These are phyloP conservation scores for Salix caprea DNA, from an alignment of 345 rosid species.

Conservation along the genomic window DNA sequence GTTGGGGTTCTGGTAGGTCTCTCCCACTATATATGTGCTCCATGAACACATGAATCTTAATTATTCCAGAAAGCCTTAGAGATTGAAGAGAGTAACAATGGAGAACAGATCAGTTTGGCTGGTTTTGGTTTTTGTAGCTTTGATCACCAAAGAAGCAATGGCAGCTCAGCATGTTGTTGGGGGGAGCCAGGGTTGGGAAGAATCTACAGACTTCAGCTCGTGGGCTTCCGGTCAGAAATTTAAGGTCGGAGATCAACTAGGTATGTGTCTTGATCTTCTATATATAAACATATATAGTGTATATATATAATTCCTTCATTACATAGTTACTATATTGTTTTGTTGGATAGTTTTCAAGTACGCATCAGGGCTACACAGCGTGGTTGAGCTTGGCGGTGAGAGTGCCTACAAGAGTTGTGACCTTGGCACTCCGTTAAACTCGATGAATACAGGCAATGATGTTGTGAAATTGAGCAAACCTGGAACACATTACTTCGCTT, in stretches of 20 bases:
- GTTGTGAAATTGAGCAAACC: constrained; percentile 61
- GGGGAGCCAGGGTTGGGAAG: constrained; percentile 90
- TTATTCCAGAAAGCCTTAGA: background rate
- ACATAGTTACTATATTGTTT: background rate
- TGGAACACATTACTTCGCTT: constrained; percentile 74
- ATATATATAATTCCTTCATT: background rate
- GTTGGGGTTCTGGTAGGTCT: background rate
- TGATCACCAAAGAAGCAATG: constrained; percentile 26
- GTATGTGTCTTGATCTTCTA: constrained; percentile 27
- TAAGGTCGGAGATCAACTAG: constrained; percentile 78
- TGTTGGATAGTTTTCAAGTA: constrained; percentile 65
- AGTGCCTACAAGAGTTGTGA: constrained; percentile 75
- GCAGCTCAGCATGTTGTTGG: constrained; percentile 71
- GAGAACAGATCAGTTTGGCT: constrained; percentile 21
- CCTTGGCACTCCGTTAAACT: constrained; percentile 57
- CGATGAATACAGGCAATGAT: constrained; percentile 66
- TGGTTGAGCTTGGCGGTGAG: constrained; percentile 67
- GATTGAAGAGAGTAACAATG: constrained; percentile 12
- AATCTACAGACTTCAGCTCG: constrained; percentile 61
- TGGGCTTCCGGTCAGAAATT: constrained; percentile 67
- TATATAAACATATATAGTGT: too few species aligned
- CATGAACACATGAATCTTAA: background rate
- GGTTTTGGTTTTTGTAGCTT: constrained; percentile 34
- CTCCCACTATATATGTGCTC: constrained; percentile 14
- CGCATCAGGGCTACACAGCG: constrained; percentile 70